A percentile compares a stretch with the other conserved stretches of the same genome.
phyloP scores from a whole-genome alignment of 208 protist genomes.

The Trypanosoma caninum region DNA sequence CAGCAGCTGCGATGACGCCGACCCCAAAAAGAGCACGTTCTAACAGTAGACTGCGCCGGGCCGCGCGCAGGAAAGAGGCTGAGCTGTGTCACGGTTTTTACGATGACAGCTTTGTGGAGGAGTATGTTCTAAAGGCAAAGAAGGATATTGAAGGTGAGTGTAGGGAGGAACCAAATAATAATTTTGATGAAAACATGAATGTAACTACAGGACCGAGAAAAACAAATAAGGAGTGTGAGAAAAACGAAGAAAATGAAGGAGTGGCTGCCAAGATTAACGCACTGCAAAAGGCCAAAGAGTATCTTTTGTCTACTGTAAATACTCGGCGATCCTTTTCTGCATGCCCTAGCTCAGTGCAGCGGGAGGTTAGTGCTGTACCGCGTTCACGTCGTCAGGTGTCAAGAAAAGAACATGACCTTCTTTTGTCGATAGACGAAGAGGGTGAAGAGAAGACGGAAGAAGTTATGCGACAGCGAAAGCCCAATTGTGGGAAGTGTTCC shows the following conservation, averaged over 20 bases:
- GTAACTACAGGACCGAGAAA: too few species aligned
- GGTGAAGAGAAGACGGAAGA: slow-evolving; percentile 56
- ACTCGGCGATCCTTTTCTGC: slow-evolving; percentile 35
- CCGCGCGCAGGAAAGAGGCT: slow-evolving; percentile 61
- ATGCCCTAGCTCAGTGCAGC: not conserved
- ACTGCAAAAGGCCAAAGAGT: slow-evolving; percentile 73
- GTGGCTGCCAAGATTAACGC: slow-evolving; percentile 42
- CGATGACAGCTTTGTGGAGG: slow-evolving; percentile 88
- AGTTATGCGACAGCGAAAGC: slow-evolving; percentile 34
- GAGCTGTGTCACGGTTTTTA: slow-evolving; percentile 85
- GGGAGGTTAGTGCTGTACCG: not conserved
- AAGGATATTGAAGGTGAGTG: slow-evolving; percentile 44
- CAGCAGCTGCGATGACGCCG: slow-evolving; percentile 21
- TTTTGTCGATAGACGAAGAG: slow-evolving; percentile 41
- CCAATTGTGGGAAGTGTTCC: slow-evolving; percentile 21
- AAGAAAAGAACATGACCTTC: slow-evolving; percentile 24
- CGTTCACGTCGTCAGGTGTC: not conserved
- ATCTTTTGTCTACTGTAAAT: slow-evolving; percentile 53
- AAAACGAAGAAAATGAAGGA: slow-evolving; percentile 32
- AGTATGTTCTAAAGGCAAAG: slow-evolving; percentile 63
- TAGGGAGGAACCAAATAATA: too few species aligned
- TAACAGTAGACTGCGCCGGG: slow-evolving; percentile 75
- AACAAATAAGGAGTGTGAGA: slow-evolving; percentile 38
- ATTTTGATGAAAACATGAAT: too few species aligned
- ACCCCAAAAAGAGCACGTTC: slow-evolving; percentile 50